Evolutionary conservation across 2,329 filamentous ascomycete species (phyloP).

Genomic region (Colletotrichum tamarilloi): DNA sequence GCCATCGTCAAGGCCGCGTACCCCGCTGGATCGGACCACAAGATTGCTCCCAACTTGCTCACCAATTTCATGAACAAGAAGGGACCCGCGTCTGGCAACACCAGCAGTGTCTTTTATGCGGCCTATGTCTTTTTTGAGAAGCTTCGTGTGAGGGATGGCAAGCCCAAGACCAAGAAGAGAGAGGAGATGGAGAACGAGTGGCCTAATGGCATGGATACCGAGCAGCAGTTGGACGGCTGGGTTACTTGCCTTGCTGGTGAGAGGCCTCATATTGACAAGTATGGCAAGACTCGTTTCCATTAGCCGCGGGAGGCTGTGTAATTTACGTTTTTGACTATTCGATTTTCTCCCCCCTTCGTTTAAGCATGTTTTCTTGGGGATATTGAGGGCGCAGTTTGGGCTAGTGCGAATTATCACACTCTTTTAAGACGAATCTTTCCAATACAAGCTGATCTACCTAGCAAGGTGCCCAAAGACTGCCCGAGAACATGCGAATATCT

Average conservation of each 20-base stretch:
- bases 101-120: conserved; percentile 61
- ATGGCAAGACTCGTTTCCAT: conserved; percentile 25
- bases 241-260: conserved; percentile 4
- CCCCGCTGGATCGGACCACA: conserved; percentile 46
- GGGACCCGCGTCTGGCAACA: conserved; percentile 59
- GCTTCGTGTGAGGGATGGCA: conserved; percentile 60
- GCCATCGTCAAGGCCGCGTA: conserved; percentile 53
- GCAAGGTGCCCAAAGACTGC: not conserved
- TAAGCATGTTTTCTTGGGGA: too few species aligned
- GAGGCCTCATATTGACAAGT: conserved; percentile 36
- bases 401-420: not conserved
- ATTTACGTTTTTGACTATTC: too few species aligned
- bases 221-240: not conserved
- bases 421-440: not conserved
- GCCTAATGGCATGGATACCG: conserved; percentile 40
- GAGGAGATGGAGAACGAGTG: conserved; percentile 60
- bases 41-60: conserved; percentile 57
- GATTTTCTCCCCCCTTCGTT: not conserved
- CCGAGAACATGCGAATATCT: too few species aligned
- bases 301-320: not conserved
- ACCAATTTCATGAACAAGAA: conserved; percentile 62
- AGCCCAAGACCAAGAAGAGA: conserved; percentile 62
- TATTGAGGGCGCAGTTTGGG: not conserved
- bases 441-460: not conserved
- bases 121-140: conserved; percentile 71